Conservation (phyloP, 805 yeast genomes). For the Scheffersomyces coipomensis region DNA sequence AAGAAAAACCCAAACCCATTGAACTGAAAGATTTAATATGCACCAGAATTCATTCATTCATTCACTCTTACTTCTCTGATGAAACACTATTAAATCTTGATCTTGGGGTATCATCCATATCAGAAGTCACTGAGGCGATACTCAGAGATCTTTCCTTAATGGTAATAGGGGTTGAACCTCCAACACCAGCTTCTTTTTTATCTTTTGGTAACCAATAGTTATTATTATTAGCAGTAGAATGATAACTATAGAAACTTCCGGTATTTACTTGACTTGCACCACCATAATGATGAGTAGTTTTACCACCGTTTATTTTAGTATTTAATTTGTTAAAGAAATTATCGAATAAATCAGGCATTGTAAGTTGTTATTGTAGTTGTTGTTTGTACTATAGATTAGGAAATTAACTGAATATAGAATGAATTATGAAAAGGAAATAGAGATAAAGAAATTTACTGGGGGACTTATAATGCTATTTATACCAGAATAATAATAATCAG, state of each 20-base stretch:
- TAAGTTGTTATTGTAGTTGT: conserved; percentile 1
- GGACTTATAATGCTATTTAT: conserved; percentile 2
- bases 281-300: conserved; percentile 27
- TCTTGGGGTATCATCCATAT: conserved; percentile 3
- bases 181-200: conserved; percentile 1
- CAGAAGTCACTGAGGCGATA: conserved; percentile 3
- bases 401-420: too few relatives aligned
- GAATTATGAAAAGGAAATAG: background rate
- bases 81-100: conserved; percentile 17
- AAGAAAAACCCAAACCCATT: too few relatives aligned
- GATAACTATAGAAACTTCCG: conserved; percentile 37
- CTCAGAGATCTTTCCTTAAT: conserved; percentile 2
- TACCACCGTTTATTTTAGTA: conserved; percentile 32
- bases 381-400: too few relatives aligned
- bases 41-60: too few relatives aligned
- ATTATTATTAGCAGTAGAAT: conserved; percentile 33
- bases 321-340: conserved; percentile 33
- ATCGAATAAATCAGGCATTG: conserved; percentile 37
- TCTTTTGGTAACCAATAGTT: conserved; percentile 35
- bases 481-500: too few relatives aligned
- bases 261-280: conserved; percentile 34
- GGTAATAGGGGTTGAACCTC: background rate
- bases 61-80: conserved; percentile 6
- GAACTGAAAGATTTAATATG: too few relatives aligned
- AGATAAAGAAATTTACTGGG: background rate